These are phyloP conservation scores for Thalassiosira pacifica DNA, from an alignment of 352 stramenopile genomes.

Conservation along the genomic window DNA sequence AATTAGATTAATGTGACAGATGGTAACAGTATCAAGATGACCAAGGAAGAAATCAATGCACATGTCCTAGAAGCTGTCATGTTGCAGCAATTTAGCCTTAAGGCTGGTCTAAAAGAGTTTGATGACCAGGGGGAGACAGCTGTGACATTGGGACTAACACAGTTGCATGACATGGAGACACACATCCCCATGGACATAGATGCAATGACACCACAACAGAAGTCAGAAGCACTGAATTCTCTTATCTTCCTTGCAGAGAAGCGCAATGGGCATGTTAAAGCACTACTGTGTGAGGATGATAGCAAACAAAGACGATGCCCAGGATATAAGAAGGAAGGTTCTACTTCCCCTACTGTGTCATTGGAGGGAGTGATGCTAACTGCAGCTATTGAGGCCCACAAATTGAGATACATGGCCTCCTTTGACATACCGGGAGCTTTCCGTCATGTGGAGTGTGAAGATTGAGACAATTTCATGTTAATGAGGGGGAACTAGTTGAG, in stretches of 20 bases:
- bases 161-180: slow-evolving; percentile 39
- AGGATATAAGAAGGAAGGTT: slow-evolving; percentile 52
- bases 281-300: slow-evolving; percentile 47
- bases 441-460: slow-evolving; percentile 40
- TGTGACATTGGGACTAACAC: slow-evolving; percentile 44
- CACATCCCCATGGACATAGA: slow-evolving; percentile 23
- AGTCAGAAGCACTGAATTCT: slow-evolving; percentile 25
- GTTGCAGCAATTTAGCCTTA: slow-evolving; percentile 24
- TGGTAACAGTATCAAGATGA: no score
- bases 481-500: slow-evolving; percentile 36
- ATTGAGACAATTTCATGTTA: slow-evolving; percentile 23
- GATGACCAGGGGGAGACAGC: slow-evolving; percentile 24
- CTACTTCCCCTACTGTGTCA: slow-evolving; percentile 42
- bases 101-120: slow-evolving; percentile 54
- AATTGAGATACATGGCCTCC: slow-evolving; percentile 30
- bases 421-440: slow-evolving; percentile 58
- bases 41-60: neutral
- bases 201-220: slow-evolving; percentile 15
- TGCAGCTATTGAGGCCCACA: slow-evolving; percentile 47
- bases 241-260: slow-evolving; percentile 69
- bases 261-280: slow-evolving; percentile 51
- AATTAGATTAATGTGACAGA: no score
- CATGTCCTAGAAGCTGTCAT: neutral
- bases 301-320: slow-evolving; percentile 21
- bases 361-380: slow-evolving; percentile 33